Percentiles rank a stretch among this genome's conserved stretches.
Conservation (phyloP, 2,329 filamentous ascomycete species). For the Epicoccum sorghinum region DNA sequence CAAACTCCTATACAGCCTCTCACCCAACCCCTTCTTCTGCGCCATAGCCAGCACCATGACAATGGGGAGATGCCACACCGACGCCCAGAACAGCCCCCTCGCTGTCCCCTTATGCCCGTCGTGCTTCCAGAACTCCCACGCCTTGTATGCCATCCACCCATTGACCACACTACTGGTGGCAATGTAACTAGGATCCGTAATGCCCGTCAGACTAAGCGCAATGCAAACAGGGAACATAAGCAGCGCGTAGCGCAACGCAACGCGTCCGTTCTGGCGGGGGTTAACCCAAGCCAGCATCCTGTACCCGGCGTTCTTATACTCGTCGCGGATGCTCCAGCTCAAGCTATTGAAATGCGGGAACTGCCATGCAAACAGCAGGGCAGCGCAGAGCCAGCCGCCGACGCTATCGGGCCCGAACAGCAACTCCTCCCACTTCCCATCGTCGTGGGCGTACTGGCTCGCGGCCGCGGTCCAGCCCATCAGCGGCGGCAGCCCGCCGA, state of each 20-base stretch:
- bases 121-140: slow-evolving; percentile 78
- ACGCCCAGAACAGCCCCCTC: slow-evolving; percentile 91
- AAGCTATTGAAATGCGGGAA: slow-evolving; percentile 98
- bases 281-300: slow-evolving; percentile 85
- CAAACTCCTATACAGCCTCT: slow-evolving; percentile 39
- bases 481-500: slow-evolving; percentile 90
- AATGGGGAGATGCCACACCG: slow-evolving; percentile 92
- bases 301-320: slow-evolving; percentile 77
- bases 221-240: slow-evolving; percentile 86
- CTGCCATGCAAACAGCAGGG: slow-evolving; percentile 90
- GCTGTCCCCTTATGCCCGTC: slow-evolving; percentile 82
- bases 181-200: slow-evolving; percentile 87
- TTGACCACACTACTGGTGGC: slow-evolving; percentile 83
- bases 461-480: slow-evolving; percentile 99
- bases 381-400: slow-evolving; percentile 89
- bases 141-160: slow-evolving; percentile 80
- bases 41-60: slow-evolving; percentile 88
- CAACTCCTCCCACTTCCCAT: slow-evolving; percentile 73
- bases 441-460: slow-evolving; percentile 73
- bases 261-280: slow-evolving; percentile 80
- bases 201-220: slow-evolving; percentile 75
- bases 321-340: slow-evolving; percentile 84
- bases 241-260: slow-evolving; percentile 85
- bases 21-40: slow-evolving; percentile 80
- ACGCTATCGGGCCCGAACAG: slow-evolving; percentile 71